These are phyloP conservation scores for Adiantum capillusveneris DNA, from an alignment of 75 land plant species.

Conservation along the genomic window DNA sequence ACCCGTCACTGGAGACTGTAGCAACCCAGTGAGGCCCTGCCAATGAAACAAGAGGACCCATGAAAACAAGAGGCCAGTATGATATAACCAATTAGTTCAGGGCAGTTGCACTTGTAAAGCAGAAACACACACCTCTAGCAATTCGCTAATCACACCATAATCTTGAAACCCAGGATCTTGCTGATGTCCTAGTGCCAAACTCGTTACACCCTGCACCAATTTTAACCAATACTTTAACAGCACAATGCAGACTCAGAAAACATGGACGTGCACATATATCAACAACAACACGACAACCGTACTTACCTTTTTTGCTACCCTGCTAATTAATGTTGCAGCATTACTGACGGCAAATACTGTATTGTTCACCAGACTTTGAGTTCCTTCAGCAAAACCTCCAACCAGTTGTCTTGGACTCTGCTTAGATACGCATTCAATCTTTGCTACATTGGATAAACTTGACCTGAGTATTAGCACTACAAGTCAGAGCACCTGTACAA, in stretches of 20 bases:
- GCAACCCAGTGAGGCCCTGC: conserved; percentile 95
- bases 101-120: neutral
- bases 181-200: conserved; percentile 67
- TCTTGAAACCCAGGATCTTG: conserved; percentile 42
- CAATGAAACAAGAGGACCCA: neutral
- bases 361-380: conserved; percentile 71
- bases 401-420: conserved; percentile 81
- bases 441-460: neutral
- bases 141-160: conserved; percentile 77
- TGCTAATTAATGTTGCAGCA: conserved; percentile 95
- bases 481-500: conserved; percentile 74
- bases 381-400: conserved; percentile 76
- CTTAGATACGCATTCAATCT: neutral
- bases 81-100: neutral
- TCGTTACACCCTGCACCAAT: conserved; percentile 68
- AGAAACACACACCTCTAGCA: conserved; percentile 57
- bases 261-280: neutral
- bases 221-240: too few species aligned
- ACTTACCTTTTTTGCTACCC: conserved; percentile 87
- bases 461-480: neutral
- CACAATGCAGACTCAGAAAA: too few species aligned
- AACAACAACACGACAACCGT: neutral
- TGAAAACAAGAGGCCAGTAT: neutral
- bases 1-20: conserved; percentile 90
- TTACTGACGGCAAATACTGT: conserved; percentile 93